Base-by-base conservation (phyloP, 2,329 filamentous ascomycete genomes). In the Colletotrichum godetiae region DNA sequence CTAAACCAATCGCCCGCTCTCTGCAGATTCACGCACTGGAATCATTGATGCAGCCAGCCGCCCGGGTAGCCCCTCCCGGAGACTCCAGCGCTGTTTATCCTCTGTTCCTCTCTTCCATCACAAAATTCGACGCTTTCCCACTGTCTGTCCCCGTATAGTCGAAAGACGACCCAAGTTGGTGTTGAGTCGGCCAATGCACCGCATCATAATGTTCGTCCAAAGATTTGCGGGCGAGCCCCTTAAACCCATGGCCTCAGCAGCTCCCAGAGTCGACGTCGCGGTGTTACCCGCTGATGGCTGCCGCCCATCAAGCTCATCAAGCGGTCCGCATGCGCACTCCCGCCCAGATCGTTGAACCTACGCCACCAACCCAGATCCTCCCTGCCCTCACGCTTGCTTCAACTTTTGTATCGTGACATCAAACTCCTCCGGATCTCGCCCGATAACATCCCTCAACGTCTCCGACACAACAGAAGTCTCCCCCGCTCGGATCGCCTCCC, bases 381-480 rank as follows among this genome's bases (percentile, higher is more conserved):
- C 22, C 10, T 12, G 4, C 8, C 2, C 22, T 59, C 31, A 52
- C 8, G 37, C 29, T 37, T 49, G 22, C 19, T 11, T n/a, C 70
- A 73, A 46, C 0, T 29, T 55, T 24, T 31, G 24, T 24, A 81
- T 76, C 2, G 79, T 80, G 31, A 78, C 75, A 22, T 86, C 85
- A 74, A 83, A 87, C 15, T 77, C 80, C 65, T 86, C 83, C 1
- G 85, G 84, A 75, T 82, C 79, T 46, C 86, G 79, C 1, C 84
- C 86, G 52, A 88, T 74, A 5, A 86, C 76, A 15, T 83, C 79
- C 62, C 76, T 77, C 53, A 88, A 72, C 27, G 82, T 78, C 7
- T 78, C 77, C 27, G 83, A 82, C 27, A 86, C 83, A 24, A 84
- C 80, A 1, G 83, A 82, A 11, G 84, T 80, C 79, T 88, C 86